phyloP scores from a whole-genome alignment of 1,284 basidiomycete species.

The Vanrija sp. region DNA sequence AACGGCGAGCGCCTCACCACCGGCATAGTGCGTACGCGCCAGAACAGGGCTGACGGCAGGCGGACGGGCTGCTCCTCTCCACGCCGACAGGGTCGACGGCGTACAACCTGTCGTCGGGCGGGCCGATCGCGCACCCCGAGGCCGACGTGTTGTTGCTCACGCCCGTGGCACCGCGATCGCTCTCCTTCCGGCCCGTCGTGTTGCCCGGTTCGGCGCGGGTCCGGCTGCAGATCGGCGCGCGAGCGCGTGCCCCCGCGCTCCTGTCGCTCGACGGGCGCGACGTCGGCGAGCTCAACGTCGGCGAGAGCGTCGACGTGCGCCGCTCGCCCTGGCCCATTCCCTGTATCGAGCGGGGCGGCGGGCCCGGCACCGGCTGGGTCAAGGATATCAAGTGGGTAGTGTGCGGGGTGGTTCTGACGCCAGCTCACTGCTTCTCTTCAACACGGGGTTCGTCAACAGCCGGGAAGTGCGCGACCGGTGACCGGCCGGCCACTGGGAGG shows the following conservation, averaged over 20 bases:
- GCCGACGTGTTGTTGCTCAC: conserved; percentile 84
- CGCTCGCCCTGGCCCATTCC: conserved; percentile 86
- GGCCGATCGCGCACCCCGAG: conserved; percentile 92
- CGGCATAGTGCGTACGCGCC: conserved; percentile 61
- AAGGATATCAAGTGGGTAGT: conserved; percentile 73
- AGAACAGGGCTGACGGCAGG: conserved; percentile 53
- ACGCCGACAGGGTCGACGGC: conserved; percentile 96
- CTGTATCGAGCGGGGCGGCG: conserved; percentile 80
- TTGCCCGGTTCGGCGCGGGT: conserved; percentile 74
- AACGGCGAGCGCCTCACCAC: conserved; percentile 92
- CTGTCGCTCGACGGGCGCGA: conserved; percentile 88
- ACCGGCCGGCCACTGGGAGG: no score
- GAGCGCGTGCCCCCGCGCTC: conserved; percentile 78
- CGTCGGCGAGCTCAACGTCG: conserved; percentile 71
- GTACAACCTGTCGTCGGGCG: conserved; percentile 91
- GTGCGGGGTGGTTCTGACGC: background rate
- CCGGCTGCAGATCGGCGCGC: conserved; percentile 77
- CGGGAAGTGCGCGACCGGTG: conserved; percentile 18
- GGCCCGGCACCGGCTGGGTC: conserved; percentile 85
- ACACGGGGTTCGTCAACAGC: conserved; percentile 83
- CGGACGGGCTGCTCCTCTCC: conserved; percentile 91
- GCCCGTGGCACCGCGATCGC: conserved; percentile 86
- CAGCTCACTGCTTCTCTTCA: conserved; percentile 75
- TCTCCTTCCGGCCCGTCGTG: conserved; percentile 87
- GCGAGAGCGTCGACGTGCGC: conserved; percentile 77